These are phyloP conservation scores for Coffea humblotiana DNA, from an alignment of 305 asterid genomes.

Conservation along the genomic window DNA sequence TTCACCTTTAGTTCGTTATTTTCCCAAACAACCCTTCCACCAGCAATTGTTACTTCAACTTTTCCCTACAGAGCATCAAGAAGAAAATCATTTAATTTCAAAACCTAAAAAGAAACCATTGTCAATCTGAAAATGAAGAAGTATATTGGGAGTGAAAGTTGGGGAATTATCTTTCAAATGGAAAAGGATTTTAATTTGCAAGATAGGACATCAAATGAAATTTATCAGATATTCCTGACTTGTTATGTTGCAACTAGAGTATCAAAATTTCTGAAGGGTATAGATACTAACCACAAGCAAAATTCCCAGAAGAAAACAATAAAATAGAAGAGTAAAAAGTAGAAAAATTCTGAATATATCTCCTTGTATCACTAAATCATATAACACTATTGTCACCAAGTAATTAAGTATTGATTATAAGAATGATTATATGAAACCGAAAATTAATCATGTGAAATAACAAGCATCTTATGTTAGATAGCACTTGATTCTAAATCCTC, in stretches of 20 bases:
- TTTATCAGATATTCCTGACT: neutral
- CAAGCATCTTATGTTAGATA: too few species aligned
- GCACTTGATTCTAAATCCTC: too few species aligned
- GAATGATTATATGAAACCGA: too few species aligned
- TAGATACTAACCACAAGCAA: neutral
- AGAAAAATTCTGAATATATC: too few species aligned
- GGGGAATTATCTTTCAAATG: neutral
- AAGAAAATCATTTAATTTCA: neutral
- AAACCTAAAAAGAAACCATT: neutral
- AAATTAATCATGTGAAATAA: too few species aligned
- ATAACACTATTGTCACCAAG: too few species aligned
- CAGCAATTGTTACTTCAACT: conserved; percentile 87
- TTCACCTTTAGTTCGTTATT: conserved; percentile 59
- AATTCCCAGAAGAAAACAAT: too few species aligned
- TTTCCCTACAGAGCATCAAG: conserved; percentile 55
- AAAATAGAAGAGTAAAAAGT: too few species aligned
- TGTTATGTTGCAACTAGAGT: neutral
- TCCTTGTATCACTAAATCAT: too few species aligned
- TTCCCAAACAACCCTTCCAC: conserved; percentile 91
- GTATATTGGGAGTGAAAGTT: neutral
- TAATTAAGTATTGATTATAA: too few species aligned
- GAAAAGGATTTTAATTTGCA: neutral
- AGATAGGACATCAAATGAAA: neutral
- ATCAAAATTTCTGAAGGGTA: neutral
- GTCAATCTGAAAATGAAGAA: neutral